These are phyloP conservation scores for Tricholoma sp. DNA, from an alignment of 768 basidiomycete species.

Conservation along the genomic window DNA sequence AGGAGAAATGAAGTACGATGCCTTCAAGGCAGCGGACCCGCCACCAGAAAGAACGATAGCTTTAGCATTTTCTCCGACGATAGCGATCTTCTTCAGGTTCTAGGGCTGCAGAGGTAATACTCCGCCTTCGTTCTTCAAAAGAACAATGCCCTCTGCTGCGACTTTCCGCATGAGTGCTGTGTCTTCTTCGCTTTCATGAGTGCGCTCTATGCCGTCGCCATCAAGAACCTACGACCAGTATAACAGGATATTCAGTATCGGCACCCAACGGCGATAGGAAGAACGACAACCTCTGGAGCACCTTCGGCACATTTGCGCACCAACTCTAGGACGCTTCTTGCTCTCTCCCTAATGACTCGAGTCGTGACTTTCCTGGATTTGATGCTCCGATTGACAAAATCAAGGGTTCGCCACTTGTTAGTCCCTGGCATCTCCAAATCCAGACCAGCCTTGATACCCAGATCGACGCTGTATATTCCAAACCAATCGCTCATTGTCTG, in stretches of 20 bases:
- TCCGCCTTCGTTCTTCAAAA: slow-evolving; percentile 62
- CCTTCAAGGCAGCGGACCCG: slow-evolving; percentile 67
- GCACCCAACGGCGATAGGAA: slow-evolving; percentile 4
- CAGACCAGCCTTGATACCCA: slow-evolving; percentile 67
- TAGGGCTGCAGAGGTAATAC: slow-evolving; percentile 48
- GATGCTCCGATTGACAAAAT: slow-evolving; percentile 59
- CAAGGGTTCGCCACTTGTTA: slow-evolving; percentile 72
- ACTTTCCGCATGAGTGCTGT: slow-evolving; percentile 58
- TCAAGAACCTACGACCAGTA: slow-evolving; percentile 49
- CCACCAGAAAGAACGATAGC: slow-evolving; percentile 60
- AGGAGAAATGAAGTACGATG: slow-evolving; percentile 73
- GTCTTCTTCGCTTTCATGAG: slow-evolving; percentile 56
- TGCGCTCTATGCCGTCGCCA: slow-evolving; percentile 64
- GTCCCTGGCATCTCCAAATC: slow-evolving; percentile 79
- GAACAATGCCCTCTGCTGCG: slow-evolving; percentile 68
- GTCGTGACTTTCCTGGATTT: slow-evolving; percentile 57
- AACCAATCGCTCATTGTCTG: slow-evolving; percentile 85
- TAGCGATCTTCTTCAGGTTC: slow-evolving; percentile 61
- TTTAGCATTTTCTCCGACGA: slow-evolving; percentile 73
- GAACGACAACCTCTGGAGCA: slow-evolving; percentile 52
- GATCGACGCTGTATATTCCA: slow-evolving; percentile 63
- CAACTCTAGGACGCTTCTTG: slow-evolving; percentile 58
- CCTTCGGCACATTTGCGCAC: slow-evolving; percentile 65
- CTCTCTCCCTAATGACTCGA: slow-evolving; percentile 64
- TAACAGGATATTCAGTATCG: neutral